Percentiles rank a stretch among this genome's conserved stretches.
Conservation (phyloP, 2,329 filamentous ascomycete genomes). For the Claviceps sp. region DNA sequence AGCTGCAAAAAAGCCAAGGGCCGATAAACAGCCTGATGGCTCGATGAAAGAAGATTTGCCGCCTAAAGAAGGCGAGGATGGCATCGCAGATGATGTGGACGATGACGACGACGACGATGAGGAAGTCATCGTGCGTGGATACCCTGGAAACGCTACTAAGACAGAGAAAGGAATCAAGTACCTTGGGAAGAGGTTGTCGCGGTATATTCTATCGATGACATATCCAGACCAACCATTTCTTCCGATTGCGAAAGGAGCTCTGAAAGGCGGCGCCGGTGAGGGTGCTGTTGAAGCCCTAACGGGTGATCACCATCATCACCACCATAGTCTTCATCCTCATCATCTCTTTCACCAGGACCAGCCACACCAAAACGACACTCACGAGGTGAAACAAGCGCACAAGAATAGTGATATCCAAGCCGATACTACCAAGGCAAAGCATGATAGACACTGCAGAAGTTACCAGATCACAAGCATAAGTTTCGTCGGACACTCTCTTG, state of each 20-base stretch:
- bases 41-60: no score
- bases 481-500: slow-evolving; percentile 84
- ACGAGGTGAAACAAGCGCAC: slow-evolving; percentile 38
- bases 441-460: slow-evolving; percentile 33
- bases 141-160: slow-evolving; percentile 74
- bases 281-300: slow-evolving; percentile 26
- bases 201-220: slow-evolving; percentile 78
- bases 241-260: slow-evolving; percentile 43
- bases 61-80: slow-evolving; percentile 9
- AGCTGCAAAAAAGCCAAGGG: slow-evolving; percentile 15
- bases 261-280: slow-evolving; percentile 19
- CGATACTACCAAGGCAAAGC: slow-evolving; percentile 39
- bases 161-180: slow-evolving; percentile 97
- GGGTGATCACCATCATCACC: slow-evolving; percentile 16
- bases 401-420: slow-evolving; percentile 47
- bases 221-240: slow-evolving; percentile 88
- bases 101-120: slow-evolving; percentile 52
- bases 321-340: background rate
- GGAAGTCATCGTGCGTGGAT: slow-evolving; percentile 79
- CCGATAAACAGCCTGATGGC: slow-evolving; percentile 3
- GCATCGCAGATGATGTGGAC: slow-evolving; percentile 5
- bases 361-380: slow-evolving; percentile 24
- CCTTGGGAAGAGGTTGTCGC: slow-evolving; percentile 83
- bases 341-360: slow-evolving; percentile 29
- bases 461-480: slow-evolving; percentile 92